Percentiles rank a stretch among this genome's conserved stretches.
phyloP scores from a whole-genome alignment of 148 eudicot species.

The Arbutus unedo region DNA sequence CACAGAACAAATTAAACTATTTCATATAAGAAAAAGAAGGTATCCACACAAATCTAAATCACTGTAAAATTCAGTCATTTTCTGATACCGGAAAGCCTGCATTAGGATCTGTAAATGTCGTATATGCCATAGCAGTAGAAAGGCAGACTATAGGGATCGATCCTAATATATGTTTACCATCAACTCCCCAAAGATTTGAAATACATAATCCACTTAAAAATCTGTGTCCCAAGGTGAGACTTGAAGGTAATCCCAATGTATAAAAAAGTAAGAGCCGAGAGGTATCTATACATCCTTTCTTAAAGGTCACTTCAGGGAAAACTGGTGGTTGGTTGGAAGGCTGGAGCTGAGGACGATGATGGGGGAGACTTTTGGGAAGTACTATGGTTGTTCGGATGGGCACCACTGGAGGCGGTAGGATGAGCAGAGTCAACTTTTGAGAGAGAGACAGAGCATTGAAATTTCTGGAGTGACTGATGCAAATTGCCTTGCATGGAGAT shows the following conservation, averaged over 20 bases:
- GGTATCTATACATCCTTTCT: background rate
- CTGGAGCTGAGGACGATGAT: background rate
- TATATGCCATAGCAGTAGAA: background rate
- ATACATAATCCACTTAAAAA: background rate
- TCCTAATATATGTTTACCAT: background rate
- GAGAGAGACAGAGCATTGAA: background rate
- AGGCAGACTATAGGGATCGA: background rate
- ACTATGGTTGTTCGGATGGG: background rate
- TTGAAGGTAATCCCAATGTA: background rate
- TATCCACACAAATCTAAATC: background rate
- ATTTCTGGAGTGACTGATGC: background rate
- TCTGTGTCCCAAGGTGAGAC: background rate
- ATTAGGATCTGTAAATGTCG: background rate
- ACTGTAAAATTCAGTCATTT: background rate
- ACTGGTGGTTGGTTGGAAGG: background rate
- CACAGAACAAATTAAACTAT: slow-evolving; percentile 12
- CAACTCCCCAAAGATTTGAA: background rate
- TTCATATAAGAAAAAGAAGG: background rate
- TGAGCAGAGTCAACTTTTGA: background rate
- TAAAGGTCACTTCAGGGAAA: background rate
- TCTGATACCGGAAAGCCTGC: background rate
- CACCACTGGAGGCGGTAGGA: background rate
- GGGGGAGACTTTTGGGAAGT: background rate
- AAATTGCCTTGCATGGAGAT: too few species aligned
- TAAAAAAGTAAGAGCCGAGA: background rate